These are phyloP conservation scores for Neohortaea acidophila DNA, from an alignment of 495 filamentous ascomycete species.

Conservation along the genomic window DNA sequence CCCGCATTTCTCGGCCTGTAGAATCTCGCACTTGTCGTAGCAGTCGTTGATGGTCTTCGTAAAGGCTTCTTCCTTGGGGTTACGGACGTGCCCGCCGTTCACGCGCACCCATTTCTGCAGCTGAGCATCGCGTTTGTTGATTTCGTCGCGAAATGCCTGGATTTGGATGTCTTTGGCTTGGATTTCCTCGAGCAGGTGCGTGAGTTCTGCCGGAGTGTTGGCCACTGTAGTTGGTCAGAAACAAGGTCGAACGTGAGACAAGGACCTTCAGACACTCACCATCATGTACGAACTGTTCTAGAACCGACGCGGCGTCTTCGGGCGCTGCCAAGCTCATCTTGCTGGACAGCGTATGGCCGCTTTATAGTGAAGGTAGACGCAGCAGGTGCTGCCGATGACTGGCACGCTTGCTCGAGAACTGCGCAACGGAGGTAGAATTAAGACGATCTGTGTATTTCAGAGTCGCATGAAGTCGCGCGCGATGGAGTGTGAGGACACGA, in stretches of 20 bases:
- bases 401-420: too few relatives aligned
- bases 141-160: slow-evolving; percentile 53
- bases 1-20: slow-evolving; percentile 77
- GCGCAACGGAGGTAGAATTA: too few relatives aligned
- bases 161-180: slow-evolving; percentile 73
- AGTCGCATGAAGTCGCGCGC: too few relatives aligned
- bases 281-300: slow-evolving; percentile 87
- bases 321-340: slow-evolving; percentile 24
- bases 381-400: too few relatives aligned
- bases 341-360: not conserved
- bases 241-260: not conserved
- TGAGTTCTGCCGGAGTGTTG: slow-evolving; percentile 82
- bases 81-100: slow-evolving; percentile 64
- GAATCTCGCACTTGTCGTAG: slow-evolving; percentile 50
- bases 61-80: slow-evolving; percentile 74
- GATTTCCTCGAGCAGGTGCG: slow-evolving; percentile 87
- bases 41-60: slow-evolving; percentile 53
- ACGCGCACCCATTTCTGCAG: slow-evolving; percentile 83
- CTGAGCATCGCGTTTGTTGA: slow-evolving; percentile 61
- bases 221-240: slow-evolving; percentile 38
- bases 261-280: slow-evolving; percentile 26
- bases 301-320: slow-evolving; percentile 74
- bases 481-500: too few relatives aligned
- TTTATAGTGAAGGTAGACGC: too few relatives aligned
- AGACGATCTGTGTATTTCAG: too few relatives aligned